Percentiles rank a stretch among this genome's conserved stretches.
These are phyloP conservation scores for Boechera divaricarpa DNA, from an alignment of 345 rosid genomes.

Conservation along the genomic window DNA sequence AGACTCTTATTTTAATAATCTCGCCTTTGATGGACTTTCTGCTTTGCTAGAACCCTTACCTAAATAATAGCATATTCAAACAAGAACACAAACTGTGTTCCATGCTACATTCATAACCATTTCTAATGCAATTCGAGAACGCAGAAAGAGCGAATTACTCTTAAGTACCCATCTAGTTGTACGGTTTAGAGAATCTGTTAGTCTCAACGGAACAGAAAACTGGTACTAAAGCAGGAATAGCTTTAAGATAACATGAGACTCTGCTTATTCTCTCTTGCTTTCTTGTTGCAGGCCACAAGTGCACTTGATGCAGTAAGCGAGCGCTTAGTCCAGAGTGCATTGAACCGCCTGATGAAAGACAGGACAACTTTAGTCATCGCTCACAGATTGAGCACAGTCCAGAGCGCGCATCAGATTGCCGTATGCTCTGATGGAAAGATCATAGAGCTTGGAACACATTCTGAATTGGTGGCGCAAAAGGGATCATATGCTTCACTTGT, in stretches of 20 bases:
- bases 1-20: constrained; percentile 10
- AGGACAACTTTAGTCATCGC: constrained; percentile 90
- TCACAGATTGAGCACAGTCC: constrained; percentile 91
- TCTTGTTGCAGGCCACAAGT: constrained; percentile 75
- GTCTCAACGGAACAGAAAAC: background rate
- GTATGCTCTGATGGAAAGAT: constrained; percentile 76
- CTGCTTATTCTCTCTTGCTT: background rate
- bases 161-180: background rate
- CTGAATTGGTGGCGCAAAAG: constrained; percentile 64
- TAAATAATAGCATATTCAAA: constrained; percentile 8
- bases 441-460: constrained; percentile 86
- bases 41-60: constrained; percentile 15
- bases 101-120: constrained; percentile 10
- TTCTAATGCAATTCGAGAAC: background rate
- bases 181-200: constrained; percentile 1
- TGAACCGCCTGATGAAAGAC: constrained; percentile 84
- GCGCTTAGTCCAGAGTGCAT: constrained; percentile 83
- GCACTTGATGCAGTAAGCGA: constrained; percentile 94
- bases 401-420: constrained; percentile 87
- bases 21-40: background rate
- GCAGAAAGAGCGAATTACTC: background rate
- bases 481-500: constrained; percentile 88
- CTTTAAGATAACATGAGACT: background rate
- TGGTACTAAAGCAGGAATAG: background rate
- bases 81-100: background rate